Evolutionary conservation across 768 basidiomycete genomes (phyloP).

Genomic region (Cyathus striatus): DNA sequence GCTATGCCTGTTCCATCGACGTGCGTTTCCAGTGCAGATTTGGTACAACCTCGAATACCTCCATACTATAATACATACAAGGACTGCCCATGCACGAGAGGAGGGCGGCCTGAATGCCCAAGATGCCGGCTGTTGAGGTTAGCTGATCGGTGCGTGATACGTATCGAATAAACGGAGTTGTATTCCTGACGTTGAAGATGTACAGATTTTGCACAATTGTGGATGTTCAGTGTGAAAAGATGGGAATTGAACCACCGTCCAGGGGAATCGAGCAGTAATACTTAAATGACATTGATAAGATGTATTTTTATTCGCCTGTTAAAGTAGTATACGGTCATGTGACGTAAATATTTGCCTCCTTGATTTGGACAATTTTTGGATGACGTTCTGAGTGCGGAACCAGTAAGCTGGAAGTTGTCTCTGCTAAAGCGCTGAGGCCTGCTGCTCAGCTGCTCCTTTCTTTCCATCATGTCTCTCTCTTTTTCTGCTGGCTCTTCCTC

Average conservation of each 20-base stretch:
- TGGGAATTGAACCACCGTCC: no score
- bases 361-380: no score
- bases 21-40: neutral
- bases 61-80: constrained; percentile 8
- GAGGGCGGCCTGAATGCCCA: constrained; percentile 4
- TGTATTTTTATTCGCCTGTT: no score
- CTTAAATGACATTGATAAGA: neutral
- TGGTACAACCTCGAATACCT: neutral
- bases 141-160: constrained; percentile 8
- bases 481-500: neutral
- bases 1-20: no score
- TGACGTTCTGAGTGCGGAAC: neutral
- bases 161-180: neutral
- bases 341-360: no score
- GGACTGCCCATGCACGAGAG: constrained; percentile 8
- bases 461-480: neutral
- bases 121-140: constrained; percentile 8
- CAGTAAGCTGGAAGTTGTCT: no score
- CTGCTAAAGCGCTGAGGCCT: no score
- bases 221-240: neutral
- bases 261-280: no score
- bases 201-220: constrained; percentile 8
- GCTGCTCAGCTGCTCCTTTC: no score
- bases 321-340: no score
- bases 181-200: no score